Evolutionary conservation across 73 alveolate species (phyloP).

Genomic region (Blepharisma japonicum): DNA sequence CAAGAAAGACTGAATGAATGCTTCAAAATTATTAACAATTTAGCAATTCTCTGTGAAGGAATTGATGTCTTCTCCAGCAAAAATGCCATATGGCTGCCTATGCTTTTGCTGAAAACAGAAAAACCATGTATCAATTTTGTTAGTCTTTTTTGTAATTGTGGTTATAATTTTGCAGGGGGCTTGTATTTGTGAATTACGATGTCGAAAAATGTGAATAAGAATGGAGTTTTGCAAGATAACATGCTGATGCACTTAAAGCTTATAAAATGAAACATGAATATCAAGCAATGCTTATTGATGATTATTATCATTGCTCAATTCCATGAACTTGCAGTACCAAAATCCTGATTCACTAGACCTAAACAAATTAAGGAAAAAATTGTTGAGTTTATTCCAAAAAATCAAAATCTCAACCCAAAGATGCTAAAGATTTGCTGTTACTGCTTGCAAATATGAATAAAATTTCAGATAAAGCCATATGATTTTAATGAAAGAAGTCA

Average conservation of each 20-base stretch:
- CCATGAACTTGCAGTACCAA: neutral
- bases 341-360: neutral
- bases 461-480: neutral
- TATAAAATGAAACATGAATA: neutral
- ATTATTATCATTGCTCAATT: neutral
- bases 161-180: constrained; percentile 58
- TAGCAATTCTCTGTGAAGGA: too few relatives aligned
- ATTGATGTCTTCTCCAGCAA: too few relatives aligned
- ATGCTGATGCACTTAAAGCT: constrained; percentile 13
- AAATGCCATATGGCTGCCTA: constrained; percentile 77
- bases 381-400: neutral
- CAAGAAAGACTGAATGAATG: too few relatives aligned
- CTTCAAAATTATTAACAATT: too few relatives aligned
- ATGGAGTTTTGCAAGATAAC: constrained; percentile 63
- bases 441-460: neutral
- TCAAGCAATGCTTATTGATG: constrained; percentile 10
- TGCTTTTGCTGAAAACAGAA: constrained; percentile 67
- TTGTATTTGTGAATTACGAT: constrained; percentile 59
- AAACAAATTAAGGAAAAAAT: neutral
- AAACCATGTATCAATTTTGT: constrained; percentile 63
- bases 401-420: neutral
- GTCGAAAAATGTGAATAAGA: constrained; percentile 39
- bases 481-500: neutral
- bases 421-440: neutral
- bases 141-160: constrained; percentile 56